Evolutionary conservation across 345 rosid species (phyloP).

Genomic region (Microcos paniculata): DNA sequence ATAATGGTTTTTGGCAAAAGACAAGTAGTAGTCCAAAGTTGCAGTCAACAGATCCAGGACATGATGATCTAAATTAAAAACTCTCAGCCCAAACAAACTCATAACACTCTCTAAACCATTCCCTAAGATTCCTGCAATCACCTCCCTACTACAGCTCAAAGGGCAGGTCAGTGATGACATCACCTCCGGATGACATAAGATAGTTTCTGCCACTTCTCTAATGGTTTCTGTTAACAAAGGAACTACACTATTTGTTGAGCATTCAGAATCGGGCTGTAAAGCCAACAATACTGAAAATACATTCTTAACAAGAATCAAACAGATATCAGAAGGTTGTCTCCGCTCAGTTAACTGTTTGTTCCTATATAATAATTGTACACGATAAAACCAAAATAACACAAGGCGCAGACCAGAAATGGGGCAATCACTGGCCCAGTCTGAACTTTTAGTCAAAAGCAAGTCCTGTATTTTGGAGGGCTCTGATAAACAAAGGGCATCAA

Average conservation of each 20-base stretch:
- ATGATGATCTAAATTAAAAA: constrained; percentile 56
- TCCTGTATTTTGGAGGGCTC: constrained; percentile 43
- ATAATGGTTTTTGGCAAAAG: constrained; percentile 30
- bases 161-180: constrained; percentile 46
- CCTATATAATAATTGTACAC: constrained; percentile 45
- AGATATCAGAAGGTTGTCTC: constrained; percentile 52
- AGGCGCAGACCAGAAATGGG: constrained; percentile 48
- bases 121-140: constrained; percentile 26
- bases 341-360: constrained; percentile 42
- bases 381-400: constrained; percentile 68
- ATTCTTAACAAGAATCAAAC: constrained; percentile 54
- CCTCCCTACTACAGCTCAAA: constrained; percentile 39
- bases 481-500: constrained; percentile 27
- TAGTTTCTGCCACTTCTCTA: constrained; percentile 51
- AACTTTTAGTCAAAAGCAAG: constrained; percentile 63
- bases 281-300: constrained; percentile 47
- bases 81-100: constrained; percentile 35
- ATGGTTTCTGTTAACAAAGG: constrained; percentile 31
- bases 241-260: constrained; percentile 18
- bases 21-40: constrained; percentile 49
- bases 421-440: constrained; percentile 37
- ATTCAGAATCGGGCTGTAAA: constrained; percentile 31
- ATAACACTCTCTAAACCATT: constrained; percentile 40
- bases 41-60: constrained; percentile 55
- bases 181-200: constrained; percentile 68